Percentiles rank a stretch among this genome's conserved stretches.
Evolutionary conservation across 2,329 filamentous ascomycete species (phyloP).

Genomic region (Allantophomopsis cytisporea): DNA sequence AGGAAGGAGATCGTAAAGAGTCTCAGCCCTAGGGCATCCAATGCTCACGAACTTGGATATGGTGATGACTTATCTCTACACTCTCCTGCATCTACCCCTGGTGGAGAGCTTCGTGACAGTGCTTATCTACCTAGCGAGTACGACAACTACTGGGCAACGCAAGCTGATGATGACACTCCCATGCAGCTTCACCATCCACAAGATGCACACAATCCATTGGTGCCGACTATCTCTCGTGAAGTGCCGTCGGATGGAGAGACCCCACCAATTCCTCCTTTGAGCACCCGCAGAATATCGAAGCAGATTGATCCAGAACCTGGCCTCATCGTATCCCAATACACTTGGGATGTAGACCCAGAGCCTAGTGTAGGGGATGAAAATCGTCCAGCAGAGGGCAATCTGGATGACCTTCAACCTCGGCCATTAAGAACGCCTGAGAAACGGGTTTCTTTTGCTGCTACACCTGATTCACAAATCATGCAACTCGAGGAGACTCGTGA

Average conservation of each 20-base stretch:
- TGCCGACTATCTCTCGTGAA: not conserved
- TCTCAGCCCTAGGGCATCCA: slow-evolving; percentile 35
- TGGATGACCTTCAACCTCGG: slow-evolving; percentile 12
- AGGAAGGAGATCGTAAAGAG: slow-evolving; percentile 64
- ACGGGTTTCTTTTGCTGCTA: not conserved
- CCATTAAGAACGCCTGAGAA: not conserved
- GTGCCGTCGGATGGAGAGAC: not conserved
- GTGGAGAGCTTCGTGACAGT: slow-evolving; percentile 22
- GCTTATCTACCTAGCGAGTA: slow-evolving; percentile 53
- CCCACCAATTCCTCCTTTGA: slow-evolving; percentile 10
- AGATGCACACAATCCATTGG: slow-evolving; percentile 1
- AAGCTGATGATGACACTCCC: slow-evolving; percentile 21
- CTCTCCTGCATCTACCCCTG: slow-evolving; percentile 2
- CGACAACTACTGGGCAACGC: slow-evolving; percentile 49
- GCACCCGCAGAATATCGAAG: not conserved
- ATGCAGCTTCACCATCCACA: slow-evolving; percentile 1
- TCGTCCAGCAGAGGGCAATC: not conserved
- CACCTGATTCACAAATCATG: not conserved
- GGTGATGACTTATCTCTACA: slow-evolving; percentile 3
- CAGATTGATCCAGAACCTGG: not conserved
- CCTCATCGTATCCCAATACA: slow-evolving; percentile 7
- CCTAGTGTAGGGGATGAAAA: slow-evolving; percentile 2
- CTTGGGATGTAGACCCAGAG: slow-evolving; percentile 25
- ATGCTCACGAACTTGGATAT: slow-evolving; percentile 8
- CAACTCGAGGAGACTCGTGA: not conserved